Evolutionary conservation across 2,329 filamentous ascomycete species (phyloP), one percentile per base, ranked within the genome.

Genomic region (Tolypocladium tundrense): DNA sequence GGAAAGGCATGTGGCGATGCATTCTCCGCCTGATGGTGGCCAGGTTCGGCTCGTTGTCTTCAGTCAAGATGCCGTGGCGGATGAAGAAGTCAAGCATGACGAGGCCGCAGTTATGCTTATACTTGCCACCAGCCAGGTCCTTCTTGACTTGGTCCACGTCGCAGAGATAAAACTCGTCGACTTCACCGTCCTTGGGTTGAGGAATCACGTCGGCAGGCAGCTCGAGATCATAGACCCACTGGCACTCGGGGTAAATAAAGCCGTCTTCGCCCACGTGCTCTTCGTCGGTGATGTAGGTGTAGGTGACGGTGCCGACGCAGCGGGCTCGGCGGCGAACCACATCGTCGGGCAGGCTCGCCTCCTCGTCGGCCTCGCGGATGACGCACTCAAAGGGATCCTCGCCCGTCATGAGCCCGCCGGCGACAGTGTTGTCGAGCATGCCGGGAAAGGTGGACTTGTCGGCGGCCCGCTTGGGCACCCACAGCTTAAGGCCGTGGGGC

Each of bases 391-490:
- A 87, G 0, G 90, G 88, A 27, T 80, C 80, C 70, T 97, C 92
- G 16, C 87, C 88, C 0, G 90, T 89, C 70, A 88, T 86, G 64
- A 97, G 86, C 0, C 75, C 82, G n/a, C 82, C 82, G 0, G 92
- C 94, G 8, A 96, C 94, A 1, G 91, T 91, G 71, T 97, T 99
- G 72, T 99, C 94, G 63, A 99, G 78, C 82, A 97, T 92, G n/a
- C 88, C 82, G 0, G 88, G 87, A 68, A 93, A 99, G 0, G 91
- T 97, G 63, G 89, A 84, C 77, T 97, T 99, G 59, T 78, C 82
- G 55, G 77, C 78, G 14, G 91, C 83, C 11, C 94, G 81, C 52
- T 86, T 82, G 4, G 94, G 89, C 1, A 96, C 83, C 93, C 94
- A 97, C 45, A 99, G 79, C 67, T 85, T 87, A 51, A 96, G 73